phyloP scores from a whole-genome alignment of 257 asterid species.

The Paraleonurus japonicus region DNA sequence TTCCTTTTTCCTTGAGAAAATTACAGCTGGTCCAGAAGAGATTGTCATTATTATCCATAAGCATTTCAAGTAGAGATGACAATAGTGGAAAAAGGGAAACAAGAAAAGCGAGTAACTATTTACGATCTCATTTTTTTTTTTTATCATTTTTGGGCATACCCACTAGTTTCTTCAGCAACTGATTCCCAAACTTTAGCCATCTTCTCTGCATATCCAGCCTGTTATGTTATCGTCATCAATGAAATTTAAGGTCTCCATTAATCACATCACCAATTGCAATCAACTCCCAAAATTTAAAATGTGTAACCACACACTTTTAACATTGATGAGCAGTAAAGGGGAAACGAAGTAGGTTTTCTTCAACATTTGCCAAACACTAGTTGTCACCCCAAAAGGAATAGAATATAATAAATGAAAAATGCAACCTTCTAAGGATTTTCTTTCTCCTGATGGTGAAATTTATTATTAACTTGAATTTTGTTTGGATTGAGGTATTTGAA shows the following conservation, averaged over 20 bases:
- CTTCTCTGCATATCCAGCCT: constrained; percentile 97
- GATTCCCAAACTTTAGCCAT: constrained; percentile 84
- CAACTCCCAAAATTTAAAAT: background rate
- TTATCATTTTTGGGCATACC: constrained; percentile 39
- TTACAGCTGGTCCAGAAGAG: background rate
- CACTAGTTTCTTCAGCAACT: constrained; percentile 85
- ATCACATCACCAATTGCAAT: background rate
- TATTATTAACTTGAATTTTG: too few species aligned
- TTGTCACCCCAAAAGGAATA: too few species aligned
- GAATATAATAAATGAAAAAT: too few species aligned
- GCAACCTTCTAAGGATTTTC: too few species aligned
- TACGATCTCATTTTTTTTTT: constrained; percentile 26
- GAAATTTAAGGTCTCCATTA: background rate
- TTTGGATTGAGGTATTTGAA: background rate
- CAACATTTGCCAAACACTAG: background rate
- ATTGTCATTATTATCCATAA: background rate
- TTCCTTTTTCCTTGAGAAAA: background rate
- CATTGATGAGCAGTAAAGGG: background rate
- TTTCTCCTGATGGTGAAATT: too few species aligned
- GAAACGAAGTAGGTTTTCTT: background rate
- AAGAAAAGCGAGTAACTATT: constrained; percentile 20
- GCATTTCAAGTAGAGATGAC: constrained; percentile 27
- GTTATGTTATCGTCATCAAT: constrained; percentile 39
- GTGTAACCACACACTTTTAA: background rate
- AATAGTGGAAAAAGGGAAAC: background rate